phyloP scores from a whole-genome alignment of 441 rosid genomes.

The Pelargonium myrrhifolium region DNA sequence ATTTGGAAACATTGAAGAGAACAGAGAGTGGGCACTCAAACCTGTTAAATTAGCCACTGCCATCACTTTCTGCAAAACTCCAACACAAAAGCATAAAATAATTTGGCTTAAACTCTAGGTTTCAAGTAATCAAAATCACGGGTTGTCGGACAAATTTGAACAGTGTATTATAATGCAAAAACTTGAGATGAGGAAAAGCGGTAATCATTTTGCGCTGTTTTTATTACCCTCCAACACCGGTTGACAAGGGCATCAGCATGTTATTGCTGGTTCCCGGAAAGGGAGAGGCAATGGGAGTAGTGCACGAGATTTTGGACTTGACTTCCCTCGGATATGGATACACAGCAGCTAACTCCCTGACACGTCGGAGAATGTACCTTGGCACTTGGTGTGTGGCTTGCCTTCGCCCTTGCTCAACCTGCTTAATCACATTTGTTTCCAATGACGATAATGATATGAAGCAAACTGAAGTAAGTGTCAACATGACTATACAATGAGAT shows the following conservation, averaged over 20 bases:
- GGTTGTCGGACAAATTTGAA: too few species aligned
- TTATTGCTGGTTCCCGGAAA: background rate
- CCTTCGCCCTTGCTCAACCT: conserved; percentile 2
- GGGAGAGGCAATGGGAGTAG: background rate
- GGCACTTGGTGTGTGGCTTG: conserved; percentile 3
- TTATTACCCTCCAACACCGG: conserved; percentile 1
- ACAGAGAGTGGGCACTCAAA: too few species aligned
- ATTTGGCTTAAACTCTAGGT: background rate
- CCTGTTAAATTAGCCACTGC: too few species aligned
- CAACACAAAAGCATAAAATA: background rate
- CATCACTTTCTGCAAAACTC: background rate
- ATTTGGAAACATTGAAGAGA: too few species aligned
- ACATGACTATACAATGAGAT: too few species aligned
- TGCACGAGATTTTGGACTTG: conserved; percentile 1
- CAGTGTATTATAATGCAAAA: too few species aligned
- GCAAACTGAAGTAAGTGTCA: too few species aligned
- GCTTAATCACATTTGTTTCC: background rate
- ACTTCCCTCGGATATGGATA: conserved; percentile 3
- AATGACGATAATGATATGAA: background rate
- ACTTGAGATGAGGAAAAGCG: too few species aligned
- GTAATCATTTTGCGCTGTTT: background rate
- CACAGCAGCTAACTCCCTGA: conserved; percentile 5
- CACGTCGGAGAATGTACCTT: background rate
- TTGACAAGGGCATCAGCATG: background rate
- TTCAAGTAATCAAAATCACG: too few species aligned